Percentiles rank a stretch among this genome's conserved stretches.
These are phyloP conservation scores for Fraxinus angustifolia DNA, from an alignment of 305 asterid genomes.

Conservation along the genomic window DNA sequence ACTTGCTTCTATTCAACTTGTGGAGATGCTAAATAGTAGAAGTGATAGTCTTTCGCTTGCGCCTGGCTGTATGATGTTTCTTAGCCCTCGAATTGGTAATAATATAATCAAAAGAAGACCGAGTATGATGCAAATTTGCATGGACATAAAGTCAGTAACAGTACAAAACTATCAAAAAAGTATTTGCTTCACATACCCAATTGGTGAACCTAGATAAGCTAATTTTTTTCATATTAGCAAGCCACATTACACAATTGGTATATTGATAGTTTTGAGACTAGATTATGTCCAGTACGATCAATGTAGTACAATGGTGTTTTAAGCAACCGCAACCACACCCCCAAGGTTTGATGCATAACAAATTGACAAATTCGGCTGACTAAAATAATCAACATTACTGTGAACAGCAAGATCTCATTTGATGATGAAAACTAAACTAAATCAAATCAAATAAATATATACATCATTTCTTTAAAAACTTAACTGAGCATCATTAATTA, in stretches of 20 bases:
- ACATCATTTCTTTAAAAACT: no score
- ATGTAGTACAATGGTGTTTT: no score
- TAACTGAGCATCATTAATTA: no score
- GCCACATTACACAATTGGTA: slow-evolving; percentile 42
- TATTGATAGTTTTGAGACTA: no score
- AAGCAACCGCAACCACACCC: no score
- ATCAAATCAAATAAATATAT: no score
- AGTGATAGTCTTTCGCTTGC: slow-evolving; percentile 34
- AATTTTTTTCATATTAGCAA: slow-evolving; percentile 35
- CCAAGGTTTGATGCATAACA: no score
- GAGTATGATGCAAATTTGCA: slow-evolving; percentile 46
- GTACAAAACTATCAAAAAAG: neutral
- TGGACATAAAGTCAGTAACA: neutral
- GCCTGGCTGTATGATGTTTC: slow-evolving; percentile 26
- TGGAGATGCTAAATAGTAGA: slow-evolving; percentile 24
- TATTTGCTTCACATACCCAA: slow-evolving; percentile 36
- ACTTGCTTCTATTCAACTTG: neutral
- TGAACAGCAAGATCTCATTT: no score
- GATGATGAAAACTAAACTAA: no score
- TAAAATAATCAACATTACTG: no score
- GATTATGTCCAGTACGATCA: no score
- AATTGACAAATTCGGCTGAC: no score
- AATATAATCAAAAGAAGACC: slow-evolving; percentile 40
- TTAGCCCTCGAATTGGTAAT: slow-evolving; percentile 48
- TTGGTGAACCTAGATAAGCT: slow-evolving; percentile 45